phyloP scores from a whole-genome alignment of 2,329 filamentous ascomycete species.

The Phoma sp. region DNA sequence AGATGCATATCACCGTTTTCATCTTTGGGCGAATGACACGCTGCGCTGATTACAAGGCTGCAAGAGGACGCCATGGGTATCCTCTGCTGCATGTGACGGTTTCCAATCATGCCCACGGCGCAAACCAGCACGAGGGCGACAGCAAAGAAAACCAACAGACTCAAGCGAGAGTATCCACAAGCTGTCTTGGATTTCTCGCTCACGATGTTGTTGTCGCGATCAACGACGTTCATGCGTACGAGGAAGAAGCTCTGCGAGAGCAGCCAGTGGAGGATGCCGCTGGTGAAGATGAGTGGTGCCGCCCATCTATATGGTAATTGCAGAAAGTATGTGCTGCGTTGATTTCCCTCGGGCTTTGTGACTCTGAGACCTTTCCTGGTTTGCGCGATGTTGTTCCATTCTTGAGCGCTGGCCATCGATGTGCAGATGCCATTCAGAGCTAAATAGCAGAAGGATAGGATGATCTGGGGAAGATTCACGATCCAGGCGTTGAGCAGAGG shows the following conservation, averaged over 20 bases:
- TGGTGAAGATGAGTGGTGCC: constrained; percentile 45
- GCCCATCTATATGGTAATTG: constrained; percentile 50
- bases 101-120: constrained; percentile 69
- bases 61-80: constrained; percentile 64
- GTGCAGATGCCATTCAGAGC: constrained; percentile 57
- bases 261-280: constrained; percentile 53
- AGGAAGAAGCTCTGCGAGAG: constrained; percentile 56
- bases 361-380: constrained; percentile 48
- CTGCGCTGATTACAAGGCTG: constrained; percentile 50
- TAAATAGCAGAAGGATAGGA: constrained; percentile 58
- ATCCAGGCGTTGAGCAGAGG: constrained; percentile 41
- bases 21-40: constrained; percentile 27
- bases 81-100: constrained; percentile 67
- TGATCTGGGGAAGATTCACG: constrained; percentile 57
- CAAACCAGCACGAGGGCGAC: constrained; percentile 70
- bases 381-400: constrained; percentile 54
- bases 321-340: constrained; percentile 53
- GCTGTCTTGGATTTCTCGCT: background rate
- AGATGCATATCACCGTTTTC: background rate
- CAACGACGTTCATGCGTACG: constrained; percentile 23
- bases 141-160: constrained; percentile 6
- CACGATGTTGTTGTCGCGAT: background rate
- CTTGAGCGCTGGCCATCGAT: constrained; percentile 54
- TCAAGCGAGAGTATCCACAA: constrained; percentile 13
- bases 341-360: constrained; percentile 35